A percentile compares a stretch with the other conserved stretches of the same genome.
These are phyloP conservation scores for Penicillium coprophilum DNA, from an alignment of 495 filamentous ascomycete genomes.

Conservation along the genomic window DNA sequence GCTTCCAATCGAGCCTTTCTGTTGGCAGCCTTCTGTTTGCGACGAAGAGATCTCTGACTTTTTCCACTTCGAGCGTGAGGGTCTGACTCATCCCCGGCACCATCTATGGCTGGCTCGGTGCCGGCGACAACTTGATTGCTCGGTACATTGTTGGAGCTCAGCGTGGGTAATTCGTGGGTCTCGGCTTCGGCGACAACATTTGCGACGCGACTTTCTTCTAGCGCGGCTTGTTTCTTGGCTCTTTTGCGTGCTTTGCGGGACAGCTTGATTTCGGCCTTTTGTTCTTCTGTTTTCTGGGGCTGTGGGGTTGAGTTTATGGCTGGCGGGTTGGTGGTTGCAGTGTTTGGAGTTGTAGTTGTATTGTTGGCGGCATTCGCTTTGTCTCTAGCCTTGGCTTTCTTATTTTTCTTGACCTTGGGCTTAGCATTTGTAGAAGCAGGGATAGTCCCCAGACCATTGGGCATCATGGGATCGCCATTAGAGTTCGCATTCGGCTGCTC, in stretches of 20 bases:
- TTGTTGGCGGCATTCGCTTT: constrained; percentile 13
- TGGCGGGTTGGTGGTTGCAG: not conserved
- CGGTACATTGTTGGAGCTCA: not conserved
- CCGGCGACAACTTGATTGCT: not conserved
- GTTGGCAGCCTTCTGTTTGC: not conserved
- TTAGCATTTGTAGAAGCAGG: not conserved
- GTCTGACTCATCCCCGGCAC: not conserved
- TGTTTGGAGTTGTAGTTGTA: not conserved
- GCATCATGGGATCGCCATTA: not conserved
- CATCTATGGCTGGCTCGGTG: not conserved
- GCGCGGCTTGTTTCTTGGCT: not conserved
- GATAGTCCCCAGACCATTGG: not conserved
- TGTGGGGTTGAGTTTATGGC: not conserved
- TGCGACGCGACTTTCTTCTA: not conserved
- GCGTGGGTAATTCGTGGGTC: not conserved
- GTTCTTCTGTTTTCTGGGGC: not conserved
- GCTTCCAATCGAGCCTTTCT: not conserved
- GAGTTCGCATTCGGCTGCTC: not conserved
- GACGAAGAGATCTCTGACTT: not conserved
- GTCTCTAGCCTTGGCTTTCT: constrained; percentile 20
- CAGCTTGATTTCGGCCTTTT: not conserved
- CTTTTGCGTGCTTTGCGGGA: not conserved
- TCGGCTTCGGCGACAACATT: not conserved
- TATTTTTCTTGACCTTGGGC: constrained; percentile 16
- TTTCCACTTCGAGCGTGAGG: not conserved